Evolutionary conservation across 2,329 filamentous ascomycete genomes (phyloP), one percentile per base, ranked within the genome.

Genomic region (Colletotrichum liriopes): DNA sequence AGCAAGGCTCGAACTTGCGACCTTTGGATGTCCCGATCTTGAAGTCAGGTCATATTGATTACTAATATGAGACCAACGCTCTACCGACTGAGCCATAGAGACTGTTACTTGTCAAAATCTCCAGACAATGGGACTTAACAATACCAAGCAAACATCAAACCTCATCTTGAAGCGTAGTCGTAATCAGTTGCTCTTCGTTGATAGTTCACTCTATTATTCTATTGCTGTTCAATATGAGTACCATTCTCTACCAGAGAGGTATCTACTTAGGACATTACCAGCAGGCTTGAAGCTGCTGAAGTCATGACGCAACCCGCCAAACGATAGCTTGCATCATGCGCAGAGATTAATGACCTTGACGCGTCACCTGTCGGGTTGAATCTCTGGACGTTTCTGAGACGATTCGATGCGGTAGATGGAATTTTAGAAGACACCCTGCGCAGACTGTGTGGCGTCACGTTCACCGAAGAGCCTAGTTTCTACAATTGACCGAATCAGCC

Each of bases 1-100:
- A 54, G 70, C 45, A 55, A 72, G 65, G 65, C 65, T 72, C 70
- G 70, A 72, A 72, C 65, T 72, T 60, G 45, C 70, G 70, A 72
- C 65, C 70, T 72, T 72, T 70, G 70, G 70, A 72, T 72, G 9
- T 72, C 65, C 41, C 70, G 51, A 23, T 1, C 45, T 65, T 9
- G 1, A 9, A 37, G 37, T 47, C 26, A 45, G 39, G 69, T 72
- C 69, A 72, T 69, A 72, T 32, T 8, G 26, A 63, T 37, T 11
- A 16, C 1, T 63, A 51, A 60, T 72, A 72, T 69, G 69, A 72
- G 69, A 72, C 65, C 69, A 72, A 72, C 69, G 69, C 69, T 72
- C 69, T 72, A 59, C 69, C 69, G 39, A 72, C 69, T 60, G 69
- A 72, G 69, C 65, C 69, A 72, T 39, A 60, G 60, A 69, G 69